These are phyloP conservation scores for Xylaria bambusicola DNA, from an alignment of 495 filamentous ascomycete genomes.

Conservation along the genomic window DNA sequence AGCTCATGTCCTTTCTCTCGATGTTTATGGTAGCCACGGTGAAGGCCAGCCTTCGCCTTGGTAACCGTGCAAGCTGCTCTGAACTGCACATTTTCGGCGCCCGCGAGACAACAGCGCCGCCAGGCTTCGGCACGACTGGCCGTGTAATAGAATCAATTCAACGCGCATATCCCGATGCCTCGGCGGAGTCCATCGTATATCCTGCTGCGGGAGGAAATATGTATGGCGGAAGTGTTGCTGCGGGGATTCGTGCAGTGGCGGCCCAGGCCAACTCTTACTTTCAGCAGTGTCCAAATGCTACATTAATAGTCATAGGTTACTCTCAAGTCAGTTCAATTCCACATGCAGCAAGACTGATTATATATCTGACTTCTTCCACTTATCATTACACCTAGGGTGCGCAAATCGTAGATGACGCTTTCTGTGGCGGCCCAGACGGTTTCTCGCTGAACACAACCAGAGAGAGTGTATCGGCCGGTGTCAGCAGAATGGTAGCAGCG, in stretches of 20 bases:
- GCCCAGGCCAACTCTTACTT: slow-evolving; percentile 54
- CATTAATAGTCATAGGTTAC: slow-evolving; percentile 61
- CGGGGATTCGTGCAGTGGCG: slow-evolving; percentile 53
- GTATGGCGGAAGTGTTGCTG: slow-evolving; percentile 51
- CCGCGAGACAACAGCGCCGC: slow-evolving; percentile 58
- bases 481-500: slow-evolving; percentile 54
- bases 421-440: slow-evolving; percentile 61
- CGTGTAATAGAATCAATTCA: slow-evolving; percentile 54
- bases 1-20: background rate
- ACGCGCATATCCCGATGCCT: slow-evolving; percentile 50
- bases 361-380: background rate
- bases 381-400: slow-evolving; percentile 44
- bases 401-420: slow-evolving; percentile 61
- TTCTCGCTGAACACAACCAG: slow-evolving; percentile 49
- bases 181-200: slow-evolving; percentile 58
- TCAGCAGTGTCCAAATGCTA: slow-evolving; percentile 49
- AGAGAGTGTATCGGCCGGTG: slow-evolving; percentile 45
- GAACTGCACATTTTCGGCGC: slow-evolving; percentile 61
- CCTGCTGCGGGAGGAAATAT: slow-evolving; percentile 58
- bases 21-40: slow-evolving; percentile 1
- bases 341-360: background rate
- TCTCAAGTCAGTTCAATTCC: slow-evolving; percentile 47
- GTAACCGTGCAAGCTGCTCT: slow-evolving; percentile 38
- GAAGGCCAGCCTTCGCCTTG: background rate
- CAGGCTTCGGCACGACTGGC: slow-evolving; percentile 55